Percentiles rank a stretch among this genome's conserved stretches.
Evolutionary conservation across 2,329 filamentous ascomycete genomes (phyloP).

Genomic region (Aspergillus uvarum): DNA sequence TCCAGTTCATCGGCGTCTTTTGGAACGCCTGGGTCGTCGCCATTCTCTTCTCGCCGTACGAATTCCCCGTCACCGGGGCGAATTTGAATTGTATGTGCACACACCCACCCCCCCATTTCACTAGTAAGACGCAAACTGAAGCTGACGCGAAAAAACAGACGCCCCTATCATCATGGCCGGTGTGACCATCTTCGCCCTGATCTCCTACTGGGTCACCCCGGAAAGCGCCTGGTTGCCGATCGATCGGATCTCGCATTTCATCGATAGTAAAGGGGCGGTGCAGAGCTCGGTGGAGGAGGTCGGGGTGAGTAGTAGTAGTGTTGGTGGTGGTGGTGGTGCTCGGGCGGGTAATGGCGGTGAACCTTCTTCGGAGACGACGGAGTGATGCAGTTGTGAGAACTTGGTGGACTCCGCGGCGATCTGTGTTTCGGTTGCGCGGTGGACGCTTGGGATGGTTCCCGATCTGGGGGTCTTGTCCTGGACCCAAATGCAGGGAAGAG

Average conservation of each 20-base stretch:
- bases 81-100: slow-evolving; percentile 45
- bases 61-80: slow-evolving; percentile 45
- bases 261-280: slow-evolving; percentile 38
- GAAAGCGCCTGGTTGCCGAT: slow-evolving; percentile 49
- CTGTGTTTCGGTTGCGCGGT: too few species aligned
- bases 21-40: slow-evolving; percentile 55
- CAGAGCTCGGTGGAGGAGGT: slow-evolving; percentile 31
- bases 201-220: slow-evolving; percentile 52
- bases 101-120: not conserved
- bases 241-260: slow-evolving; percentile 46
- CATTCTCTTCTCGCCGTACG: slow-evolving; percentile 49
- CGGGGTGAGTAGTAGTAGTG: not conserved
- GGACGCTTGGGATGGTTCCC: not conserved
- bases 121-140: too few species aligned
- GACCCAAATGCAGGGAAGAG: too few species aligned
- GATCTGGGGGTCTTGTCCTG: too few species aligned
- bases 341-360: not conserved
- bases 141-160: slow-evolving; percentile 27
- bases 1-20: slow-evolving; percentile 49
- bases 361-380: not conserved
- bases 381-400: not conserved
- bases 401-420: not conserved
- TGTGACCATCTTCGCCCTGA: slow-evolving; percentile 50
- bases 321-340: too few species aligned
- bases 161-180: slow-evolving; percentile 54